These are phyloP conservation scores for Cordyceps cateniannulata DNA, from an alignment of 2,329 filamentous ascomycete species.

Conservation along the genomic window DNA sequence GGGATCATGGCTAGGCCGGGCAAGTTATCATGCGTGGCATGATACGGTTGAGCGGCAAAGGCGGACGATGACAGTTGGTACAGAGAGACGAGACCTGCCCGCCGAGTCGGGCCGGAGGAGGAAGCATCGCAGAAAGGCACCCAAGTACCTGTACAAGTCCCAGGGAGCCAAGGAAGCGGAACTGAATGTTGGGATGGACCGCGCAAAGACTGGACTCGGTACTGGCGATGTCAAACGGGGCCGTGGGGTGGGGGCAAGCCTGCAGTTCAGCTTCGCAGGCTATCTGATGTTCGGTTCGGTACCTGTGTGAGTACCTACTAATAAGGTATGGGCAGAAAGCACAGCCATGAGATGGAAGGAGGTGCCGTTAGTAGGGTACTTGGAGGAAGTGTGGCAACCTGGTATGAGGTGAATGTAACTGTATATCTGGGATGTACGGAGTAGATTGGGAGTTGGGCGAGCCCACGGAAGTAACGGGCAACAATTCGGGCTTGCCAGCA, in stretches of 20 bases:
- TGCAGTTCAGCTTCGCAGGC: conserved; percentile 7
- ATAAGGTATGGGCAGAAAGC: neutral
- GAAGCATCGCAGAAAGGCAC: neutral
- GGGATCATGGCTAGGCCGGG: neutral
- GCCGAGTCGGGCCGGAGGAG: neutral
- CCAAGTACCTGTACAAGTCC: neutral
- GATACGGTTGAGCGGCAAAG: neutral
- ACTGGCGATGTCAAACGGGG: neutral
- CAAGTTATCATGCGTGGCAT: neutral
- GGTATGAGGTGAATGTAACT: neutral
- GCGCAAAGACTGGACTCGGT: neutral
- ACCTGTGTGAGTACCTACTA: neutral
- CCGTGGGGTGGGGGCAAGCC: neutral
- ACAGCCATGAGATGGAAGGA: neutral
- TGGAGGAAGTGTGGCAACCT: neutral
- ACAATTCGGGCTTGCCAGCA: too few relatives aligned
- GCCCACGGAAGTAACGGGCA: neutral
- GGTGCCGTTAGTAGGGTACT: neutral
- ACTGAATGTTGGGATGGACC: neutral
- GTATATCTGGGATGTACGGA: neutral
- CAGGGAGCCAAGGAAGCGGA: neutral
- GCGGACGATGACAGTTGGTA: neutral
- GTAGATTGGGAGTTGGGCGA: neutral
- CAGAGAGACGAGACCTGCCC: neutral
- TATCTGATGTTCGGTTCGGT: neutral